phyloP scores from a whole-genome alignment of 495 filamentous ascomycete species.

The Umbilicaria muhlenbergii region DNA sequence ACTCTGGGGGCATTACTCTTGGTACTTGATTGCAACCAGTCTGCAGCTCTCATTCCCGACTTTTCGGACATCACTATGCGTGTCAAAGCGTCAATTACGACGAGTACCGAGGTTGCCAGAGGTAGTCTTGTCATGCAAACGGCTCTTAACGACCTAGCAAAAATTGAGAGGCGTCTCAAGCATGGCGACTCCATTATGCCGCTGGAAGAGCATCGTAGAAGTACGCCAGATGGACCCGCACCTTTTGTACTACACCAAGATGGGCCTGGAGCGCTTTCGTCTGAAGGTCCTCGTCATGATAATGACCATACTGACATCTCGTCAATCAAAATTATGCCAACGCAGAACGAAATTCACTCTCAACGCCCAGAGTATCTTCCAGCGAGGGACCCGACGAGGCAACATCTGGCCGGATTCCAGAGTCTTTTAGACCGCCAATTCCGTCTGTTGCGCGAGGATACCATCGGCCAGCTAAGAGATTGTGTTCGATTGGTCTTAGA shows the following conservation, averaged over 20 bases:
- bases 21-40: no score
- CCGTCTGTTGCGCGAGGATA: conserved; percentile 51
- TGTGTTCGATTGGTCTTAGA: conserved; percentile 29
- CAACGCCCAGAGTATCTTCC: conserved; percentile 44
- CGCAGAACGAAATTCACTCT: conserved; percentile 40
- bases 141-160: conserved; percentile 13
- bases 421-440: conserved; percentile 58
- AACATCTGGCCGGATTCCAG: conserved; percentile 40
- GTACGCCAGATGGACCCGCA: background rate
- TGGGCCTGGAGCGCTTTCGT: conserved; percentile 8
- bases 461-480: conserved; percentile 44
- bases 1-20: no score
- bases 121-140: background rate
- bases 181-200: conserved; percentile 4
- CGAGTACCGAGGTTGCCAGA: no score
- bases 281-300: conserved; percentile 37
- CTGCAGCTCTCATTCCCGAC: conserved; percentile 1
- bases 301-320: conserved; percentile 47
- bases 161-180: conserved; percentile 11
- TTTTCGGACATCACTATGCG: conserved; percentile 1
- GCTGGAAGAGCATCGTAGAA: conserved; percentile 4
- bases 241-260: conserved; percentile 9
- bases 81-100: no score
- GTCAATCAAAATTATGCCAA: conserved; percentile 49
- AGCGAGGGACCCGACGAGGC: conserved; percentile 28